These are phyloP conservation scores for Nakazawaea laoshanensis DNA, from an alignment of 805 yeast genomes.

Conservation along the genomic window DNA sequence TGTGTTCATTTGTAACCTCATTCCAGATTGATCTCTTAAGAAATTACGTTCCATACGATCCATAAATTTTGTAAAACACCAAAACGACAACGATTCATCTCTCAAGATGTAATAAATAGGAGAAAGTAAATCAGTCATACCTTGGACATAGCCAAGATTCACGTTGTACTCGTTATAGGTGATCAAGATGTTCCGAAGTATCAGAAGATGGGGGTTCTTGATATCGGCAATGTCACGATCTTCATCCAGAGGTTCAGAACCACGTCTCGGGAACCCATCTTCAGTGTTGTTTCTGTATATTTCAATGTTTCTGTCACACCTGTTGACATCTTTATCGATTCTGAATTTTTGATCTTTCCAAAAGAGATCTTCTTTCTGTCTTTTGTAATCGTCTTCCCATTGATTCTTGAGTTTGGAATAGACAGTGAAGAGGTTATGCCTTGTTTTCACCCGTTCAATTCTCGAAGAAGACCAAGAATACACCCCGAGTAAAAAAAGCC, in stretches of 20 bases:
- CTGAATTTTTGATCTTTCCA: conserved; percentile 88
- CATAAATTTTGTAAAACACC: conserved; percentile 87
- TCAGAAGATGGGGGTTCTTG: conserved; percentile 64
- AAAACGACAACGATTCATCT: conserved; percentile 77
- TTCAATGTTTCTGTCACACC: conserved; percentile 78
- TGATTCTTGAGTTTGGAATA: conserved; percentile 48
- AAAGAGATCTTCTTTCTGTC: conserved; percentile 46
- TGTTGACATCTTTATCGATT: conserved; percentile 86
- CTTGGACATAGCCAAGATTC: conserved; percentile 92
- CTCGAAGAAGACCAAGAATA: conserved; percentile 82
- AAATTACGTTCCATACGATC: conserved; percentile 93
- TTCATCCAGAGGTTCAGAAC: conserved; percentile 25
- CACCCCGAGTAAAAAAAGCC: conserved; percentile 79
- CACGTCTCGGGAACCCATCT: conserved; percentile 18
- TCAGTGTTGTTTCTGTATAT: conserved; percentile 38
- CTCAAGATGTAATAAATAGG: conserved; percentile 62
- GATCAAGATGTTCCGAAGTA: conserved; percentile 67
- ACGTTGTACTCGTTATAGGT: conserved; percentile 81
- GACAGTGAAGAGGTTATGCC: conserved; percentile 43
- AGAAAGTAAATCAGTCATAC: conserved; percentile 90
- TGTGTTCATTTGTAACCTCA: conserved; percentile 79
- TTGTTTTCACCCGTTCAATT: conserved; percentile 56
- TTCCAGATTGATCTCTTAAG: conserved; percentile 85
- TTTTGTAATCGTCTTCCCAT: conserved; percentile 59
- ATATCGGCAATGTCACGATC: conserved; percentile 51